Evolutionary conservation across 306 rosid genomes (phyloP).

Genomic region (Malus sylvestris): DNA sequence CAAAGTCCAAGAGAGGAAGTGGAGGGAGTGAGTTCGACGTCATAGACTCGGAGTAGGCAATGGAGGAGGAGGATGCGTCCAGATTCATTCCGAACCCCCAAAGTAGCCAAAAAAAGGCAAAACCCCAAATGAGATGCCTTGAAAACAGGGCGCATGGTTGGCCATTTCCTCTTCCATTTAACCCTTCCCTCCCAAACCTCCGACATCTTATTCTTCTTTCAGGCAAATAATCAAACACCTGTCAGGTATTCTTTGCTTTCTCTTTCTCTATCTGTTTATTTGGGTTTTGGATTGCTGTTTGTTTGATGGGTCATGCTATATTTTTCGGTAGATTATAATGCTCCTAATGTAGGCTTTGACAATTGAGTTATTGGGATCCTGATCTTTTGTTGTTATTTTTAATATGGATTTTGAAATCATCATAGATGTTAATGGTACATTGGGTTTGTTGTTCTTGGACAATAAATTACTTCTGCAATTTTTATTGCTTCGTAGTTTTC

Average conservation of each 20-base stretch:
- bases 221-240: not conserved
- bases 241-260: not conserved
- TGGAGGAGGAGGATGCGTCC: constrained; percentile 1
- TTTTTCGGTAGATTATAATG: not conserved
- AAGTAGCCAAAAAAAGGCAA: not conserved
- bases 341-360: not conserved
- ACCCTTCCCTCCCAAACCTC: not conserved
- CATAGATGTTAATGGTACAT: not conserved
- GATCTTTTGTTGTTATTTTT: not conserved
- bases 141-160: not conserved
- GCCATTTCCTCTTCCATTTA: not conserved
- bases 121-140: not conserved
- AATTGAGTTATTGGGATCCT: not conserved
- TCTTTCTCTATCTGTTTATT: not conserved
- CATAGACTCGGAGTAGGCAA: not conserved
- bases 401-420: not conserved
- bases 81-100: not conserved
- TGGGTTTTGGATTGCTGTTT: not conserved
- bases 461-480: not conserved
- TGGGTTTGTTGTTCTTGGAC: not conserved
- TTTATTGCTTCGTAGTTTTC: not conserved
- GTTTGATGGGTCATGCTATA: not conserved
- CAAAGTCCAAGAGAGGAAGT: not conserved
- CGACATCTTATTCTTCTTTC: not conserved
- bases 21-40: not conserved